Percentiles rank a stretch among this genome's conserved stretches.
Conservation (phyloP, 192 early-diverging fungal species). For the Coemansia sp. region DNA sequence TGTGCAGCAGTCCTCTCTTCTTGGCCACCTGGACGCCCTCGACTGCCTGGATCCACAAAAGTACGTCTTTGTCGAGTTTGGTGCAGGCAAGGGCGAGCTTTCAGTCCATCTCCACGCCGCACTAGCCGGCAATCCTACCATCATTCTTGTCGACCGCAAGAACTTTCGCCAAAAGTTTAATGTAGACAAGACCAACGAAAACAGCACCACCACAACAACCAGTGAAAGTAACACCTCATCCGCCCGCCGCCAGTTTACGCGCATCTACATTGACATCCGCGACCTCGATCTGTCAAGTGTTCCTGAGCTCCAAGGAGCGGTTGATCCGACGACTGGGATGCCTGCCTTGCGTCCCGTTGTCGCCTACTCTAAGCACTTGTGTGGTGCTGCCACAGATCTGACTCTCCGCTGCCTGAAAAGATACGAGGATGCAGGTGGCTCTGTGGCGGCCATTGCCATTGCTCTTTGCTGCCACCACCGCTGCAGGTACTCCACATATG, state of each 20-base stretch:
- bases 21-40: conserved; percentile 70
- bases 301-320: conserved; percentile 11
- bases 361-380: conserved; percentile 85
- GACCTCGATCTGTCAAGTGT: conserved; percentile 73
- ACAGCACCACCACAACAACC: neutral
- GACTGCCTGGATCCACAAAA: conserved; percentile 58
- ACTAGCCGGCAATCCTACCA: conserved; percentile 25
- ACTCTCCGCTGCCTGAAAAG: conserved; percentile 72
- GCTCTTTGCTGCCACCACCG: conserved; percentile 90
- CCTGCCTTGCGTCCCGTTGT: conserved; percentile 55
- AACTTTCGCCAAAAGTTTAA: conserved; percentile 74
- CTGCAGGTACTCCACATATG: conserved; percentile 72
- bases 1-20: conserved; percentile 73
- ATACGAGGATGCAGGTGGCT: conserved; percentile 52
- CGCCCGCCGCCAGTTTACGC: conserved; percentile 45
- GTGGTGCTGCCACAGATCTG: conserved; percentile 87
- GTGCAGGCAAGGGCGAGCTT: conserved; percentile 69
- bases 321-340: conserved; percentile 13
- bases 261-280: conserved; percentile 79
- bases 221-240: neutral
- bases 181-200: conserved; percentile 4
- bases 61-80: conserved; percentile 77
- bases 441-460: conserved; percentile 71
- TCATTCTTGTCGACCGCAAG: conserved; percentile 75
- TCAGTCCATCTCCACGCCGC: conserved; percentile 53